Base-by-base conservation (phyloP, 1,139 yeast genomes). In the Sugiyamaella xylanicola region DNA sequence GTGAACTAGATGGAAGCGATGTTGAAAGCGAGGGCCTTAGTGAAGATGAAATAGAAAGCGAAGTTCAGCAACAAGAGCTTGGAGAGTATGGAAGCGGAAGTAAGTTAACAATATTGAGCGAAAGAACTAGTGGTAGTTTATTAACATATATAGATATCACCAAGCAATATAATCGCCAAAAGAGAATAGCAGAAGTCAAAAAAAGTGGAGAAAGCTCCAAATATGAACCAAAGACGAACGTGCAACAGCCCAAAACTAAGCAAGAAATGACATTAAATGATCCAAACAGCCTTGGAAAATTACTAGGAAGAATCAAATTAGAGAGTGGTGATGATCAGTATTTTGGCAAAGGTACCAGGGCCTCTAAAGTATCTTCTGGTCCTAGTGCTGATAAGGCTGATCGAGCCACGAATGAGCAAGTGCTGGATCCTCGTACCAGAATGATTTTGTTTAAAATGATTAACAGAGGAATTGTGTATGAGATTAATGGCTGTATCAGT, bases 401-500 rank as follows among this genome's bases (percentile, higher is more conserved):
- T 65, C 77, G 99, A 59, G 99, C 99, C 3, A 95, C 99, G 0
- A 95, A 91, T 17, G 98, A 95, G 65, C 97, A 92, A 70, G 99
- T 93, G 2, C 74, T 95, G 58, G 99, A 95, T 71, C 98, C 98
- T 1, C 79, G 98, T 61, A 95, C 99, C 0, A 79, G 93, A 76
- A 77, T 83, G 65, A 92, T 92, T 67, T 75, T 95, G 59, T 84
- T 85, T 54, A 90, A 89, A 60, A 79, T 95, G 71, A 85, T 90
- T 69, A 87, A 85, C 67, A 85, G 87, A 64, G 96, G 97, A 2
- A 79, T 87, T 13, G 82, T 95, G 32, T 83, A 93, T 7, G 84
- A 89, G 63, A 86, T 95, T 65, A 90, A 92, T 66, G 99, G 99
- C 5, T 93, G 99, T 69, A 80, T 95, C 51, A 85, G 95, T 65